A percentile compares a stretch with the other conserved stretches of the same genome.
These are phyloP conservation scores for Paramecium octaurelia DNA, from an alignment of 73 alveolate species.

Conservation along the genomic window DNA sequence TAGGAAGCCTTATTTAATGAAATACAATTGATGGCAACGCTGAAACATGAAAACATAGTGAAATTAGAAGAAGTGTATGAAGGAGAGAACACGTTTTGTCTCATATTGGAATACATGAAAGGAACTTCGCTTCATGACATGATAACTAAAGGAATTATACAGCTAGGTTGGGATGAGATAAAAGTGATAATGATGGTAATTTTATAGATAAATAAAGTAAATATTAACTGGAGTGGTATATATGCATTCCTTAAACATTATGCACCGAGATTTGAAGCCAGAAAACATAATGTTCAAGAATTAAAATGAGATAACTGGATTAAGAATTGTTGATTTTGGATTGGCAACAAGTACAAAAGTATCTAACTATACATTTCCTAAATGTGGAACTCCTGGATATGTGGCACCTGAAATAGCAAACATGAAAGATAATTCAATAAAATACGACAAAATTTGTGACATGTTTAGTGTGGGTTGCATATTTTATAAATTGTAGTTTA, in stretches of 20 bases:
- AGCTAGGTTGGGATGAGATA: background rate
- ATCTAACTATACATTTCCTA: conserved; percentile 30
- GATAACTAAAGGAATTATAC: background rate
- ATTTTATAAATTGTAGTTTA: conserved; percentile 48
- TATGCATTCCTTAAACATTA: conserved; percentile 76
- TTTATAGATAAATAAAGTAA: background rate
- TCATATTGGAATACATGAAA: conserved; percentile 36
- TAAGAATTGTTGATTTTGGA: conserved; percentile 64
- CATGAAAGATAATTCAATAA: background rate
- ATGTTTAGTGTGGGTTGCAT: conserved; percentile 55
- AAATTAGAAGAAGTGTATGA: conserved; percentile 54
- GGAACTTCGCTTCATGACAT: conserved; percentile 51
- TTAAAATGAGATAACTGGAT: background rate
- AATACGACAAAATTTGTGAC: conserved; percentile 52
- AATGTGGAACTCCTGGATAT: conserved; percentile 79
- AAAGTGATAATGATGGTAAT: background rate
- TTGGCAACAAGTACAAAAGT: conserved; percentile 50
- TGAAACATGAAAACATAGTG: background rate
- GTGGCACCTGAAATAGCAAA: conserved; percentile 80
- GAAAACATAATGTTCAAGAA: conserved; percentile 86
- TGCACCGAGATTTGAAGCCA: conserved; percentile 96
- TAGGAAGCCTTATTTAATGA: conserved; percentile 27
- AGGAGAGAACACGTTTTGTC: conserved; percentile 53
- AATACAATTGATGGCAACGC: background rate
- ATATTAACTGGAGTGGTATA: conserved; percentile 79